A percentile compares a stretch with the other conserved stretches of the same genome.
phyloP scores from a whole-genome alignment of 106 monocot species.

The Ottelia alismoides region DNA sequence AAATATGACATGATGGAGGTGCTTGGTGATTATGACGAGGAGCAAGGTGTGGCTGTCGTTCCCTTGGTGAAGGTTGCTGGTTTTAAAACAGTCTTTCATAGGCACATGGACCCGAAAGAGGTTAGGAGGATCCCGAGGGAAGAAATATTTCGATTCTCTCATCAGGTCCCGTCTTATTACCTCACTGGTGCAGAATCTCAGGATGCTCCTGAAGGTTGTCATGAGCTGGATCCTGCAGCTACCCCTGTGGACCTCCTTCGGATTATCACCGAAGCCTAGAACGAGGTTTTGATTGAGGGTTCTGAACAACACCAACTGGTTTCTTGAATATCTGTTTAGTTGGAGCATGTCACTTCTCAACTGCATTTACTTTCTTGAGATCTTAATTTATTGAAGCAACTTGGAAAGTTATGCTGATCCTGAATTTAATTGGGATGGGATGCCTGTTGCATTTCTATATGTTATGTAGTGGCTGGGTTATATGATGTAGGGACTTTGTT shows the following conservation, averaged over 20 bases:
- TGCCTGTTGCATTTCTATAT: no score
- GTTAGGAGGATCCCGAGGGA: conserved; percentile 31
- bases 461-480: no score
- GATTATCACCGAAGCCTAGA: conserved; percentile 25
- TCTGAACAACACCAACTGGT: conserved; percentile 12
- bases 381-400: no score
- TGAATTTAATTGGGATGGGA: no score
- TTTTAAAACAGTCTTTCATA: conserved; percentile 49
- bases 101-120: conserved; percentile 25
- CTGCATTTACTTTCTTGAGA: no score
- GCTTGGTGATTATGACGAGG: conserved; percentile 37
- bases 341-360: no score
- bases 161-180: conserved; percentile 38
- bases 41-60: conserved; percentile 33
- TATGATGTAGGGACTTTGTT: no score
- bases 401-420: no score
- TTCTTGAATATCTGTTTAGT: no score
- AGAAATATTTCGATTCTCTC: conserved; percentile 52
- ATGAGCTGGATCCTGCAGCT: conserved; percentile 59
- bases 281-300: conserved; percentile 10
- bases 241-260: conserved; percentile 42
- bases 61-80: conserved; percentile 48
- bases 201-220: conserved; percentile 47
- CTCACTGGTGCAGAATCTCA: conserved; percentile 39
- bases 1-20: conserved; percentile 70